Percentiles rank a stretch among this genome's conserved stretches.
Evolutionary conservation across 1,284 basidiomycete genomes (phyloP).

Genomic region (Ceratobasidium sp.): DNA sequence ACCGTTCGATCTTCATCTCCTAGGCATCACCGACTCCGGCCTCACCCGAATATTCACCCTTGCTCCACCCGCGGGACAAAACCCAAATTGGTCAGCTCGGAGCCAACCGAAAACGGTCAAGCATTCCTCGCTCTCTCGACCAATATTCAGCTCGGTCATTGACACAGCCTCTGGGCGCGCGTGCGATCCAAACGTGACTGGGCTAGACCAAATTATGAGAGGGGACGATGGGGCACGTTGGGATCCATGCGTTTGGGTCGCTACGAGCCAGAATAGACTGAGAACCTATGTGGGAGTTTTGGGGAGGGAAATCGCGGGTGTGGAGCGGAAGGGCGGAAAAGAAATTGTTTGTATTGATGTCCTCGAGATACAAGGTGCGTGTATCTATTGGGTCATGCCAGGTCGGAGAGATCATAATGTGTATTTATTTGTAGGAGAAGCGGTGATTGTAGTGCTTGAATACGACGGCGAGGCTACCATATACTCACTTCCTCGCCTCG

Average conservation of each 20-base stretch:
- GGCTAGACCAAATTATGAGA: constrained; percentile 51
- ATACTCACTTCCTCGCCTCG: constrained; percentile 76
- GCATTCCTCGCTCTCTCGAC: constrained; percentile 60
- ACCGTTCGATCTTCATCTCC: constrained; percentile 66
- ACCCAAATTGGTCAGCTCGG: constrained; percentile 62
- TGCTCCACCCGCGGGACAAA: constrained; percentile 56
- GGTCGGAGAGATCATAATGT: neutral
- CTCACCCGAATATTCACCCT: constrained; percentile 68
- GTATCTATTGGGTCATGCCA: neutral
- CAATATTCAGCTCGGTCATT: constrained; percentile 70
- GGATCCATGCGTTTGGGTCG: constrained; percentile 57
- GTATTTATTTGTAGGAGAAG: constrained; percentile 61
- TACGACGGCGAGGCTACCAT: constrained; percentile 64
- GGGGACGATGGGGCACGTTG: constrained; percentile 54
- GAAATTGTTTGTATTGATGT: constrained; percentile 66
- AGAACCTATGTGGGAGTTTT: constrained; percentile 53
- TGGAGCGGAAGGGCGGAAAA: constrained; percentile 64
- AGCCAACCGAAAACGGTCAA: constrained; percentile 55
- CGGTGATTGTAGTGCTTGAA: constrained; percentile 72
- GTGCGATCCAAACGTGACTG: constrained; percentile 60
- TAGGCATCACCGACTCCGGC: constrained; percentile 71
- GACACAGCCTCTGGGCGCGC: constrained; percentile 67
- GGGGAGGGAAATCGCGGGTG: constrained; percentile 50
- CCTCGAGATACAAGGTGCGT: constrained; percentile 65
- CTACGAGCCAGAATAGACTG: constrained; percentile 68